Evolutionary conservation across 257 asterid species (phyloP), one percentile per base, ranked within the genome.

Genomic region (Solanum chmielewskii): DNA sequence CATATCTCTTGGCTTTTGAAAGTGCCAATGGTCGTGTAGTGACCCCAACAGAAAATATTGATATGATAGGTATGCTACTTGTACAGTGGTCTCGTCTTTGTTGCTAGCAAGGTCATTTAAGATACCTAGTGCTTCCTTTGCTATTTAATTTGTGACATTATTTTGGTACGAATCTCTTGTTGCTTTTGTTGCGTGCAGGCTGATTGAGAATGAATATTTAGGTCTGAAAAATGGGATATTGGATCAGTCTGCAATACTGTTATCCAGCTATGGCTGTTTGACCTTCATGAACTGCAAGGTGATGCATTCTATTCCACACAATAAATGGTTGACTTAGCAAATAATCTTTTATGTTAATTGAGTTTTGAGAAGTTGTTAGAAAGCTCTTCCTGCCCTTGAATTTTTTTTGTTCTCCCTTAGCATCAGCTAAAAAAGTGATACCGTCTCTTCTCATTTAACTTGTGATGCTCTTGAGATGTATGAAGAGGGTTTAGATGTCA

Each of bases 281-380:
- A 94, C 95, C 86, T 91, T 92, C 90, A 95, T 95, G 96, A 92
- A 97, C 92, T 97, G 99, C 95, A 95, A 95, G 98, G 99, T 97
- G 89, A 31, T 77, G 77, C 68, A 8, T 60, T 69, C 37, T 29
- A 42, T 25, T 52, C 29, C 27, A 47, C 33, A 27, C 33, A 44
- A 4, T 80, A 27, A 80, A 29, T 47, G 42, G 13, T 45, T 80
- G 41, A 47, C 42, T 80, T 47, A 29, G 52, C 42, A 47, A 15
- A 15, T 78, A 27, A 80, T 45, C 42, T 80, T 80, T 9, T 80
- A 23, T 47, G 27, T 47, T 74, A 74, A 39, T 76, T 76, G 60
- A 76, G 27, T 45, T 74, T 27, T 78, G 25, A 77, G 62, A 44
- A 77, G 56, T 44, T 41, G 10, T 7, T 44, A n/a, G 35, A 25